Conservation (phyloP, 1,139 yeast species). For the Debaryomyces singareniensis region DNA sequence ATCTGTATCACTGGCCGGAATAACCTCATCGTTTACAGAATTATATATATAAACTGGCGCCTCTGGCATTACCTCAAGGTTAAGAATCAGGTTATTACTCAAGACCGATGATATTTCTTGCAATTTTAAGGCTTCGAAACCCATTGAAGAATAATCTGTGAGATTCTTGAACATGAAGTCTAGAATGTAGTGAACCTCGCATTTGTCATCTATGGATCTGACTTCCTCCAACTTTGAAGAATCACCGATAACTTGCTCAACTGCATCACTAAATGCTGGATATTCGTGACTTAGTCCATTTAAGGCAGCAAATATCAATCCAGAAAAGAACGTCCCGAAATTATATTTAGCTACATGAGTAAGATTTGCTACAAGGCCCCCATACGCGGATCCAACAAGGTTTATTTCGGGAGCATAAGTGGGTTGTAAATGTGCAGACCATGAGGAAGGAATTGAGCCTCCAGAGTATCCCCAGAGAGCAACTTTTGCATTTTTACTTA, state of each 20-base stretch:
- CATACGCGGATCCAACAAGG: slow-evolving; percentile 24
- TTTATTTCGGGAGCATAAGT: slow-evolving; percentile 26
- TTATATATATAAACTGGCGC: slow-evolving; percentile 22
- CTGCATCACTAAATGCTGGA: slow-evolving; percentile 12
- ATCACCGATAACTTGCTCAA: slow-evolving; percentile 4
- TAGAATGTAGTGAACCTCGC: slow-evolving; percentile 9
- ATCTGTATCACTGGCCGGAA: slow-evolving; percentile 14
- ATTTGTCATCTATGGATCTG: slow-evolving; percentile 11
- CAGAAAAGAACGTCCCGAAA: slow-evolving; percentile 21
- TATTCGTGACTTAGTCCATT: slow-evolving; percentile 23
- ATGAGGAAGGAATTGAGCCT: slow-evolving; percentile 30
- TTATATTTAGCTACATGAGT: slow-evolving; percentile 13
- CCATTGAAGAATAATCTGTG: slow-evolving; percentile 9
- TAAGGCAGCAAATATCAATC: slow-evolving; percentile 19
- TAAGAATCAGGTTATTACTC: slow-evolving; percentile 16
- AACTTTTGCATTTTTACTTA: slow-evolving; percentile 19
- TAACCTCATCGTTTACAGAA: slow-evolving; percentile 17
- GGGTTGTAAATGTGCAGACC: slow-evolving; percentile 32
- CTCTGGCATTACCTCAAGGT: slow-evolving; percentile 13
- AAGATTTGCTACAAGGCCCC: slow-evolving; percentile 23
- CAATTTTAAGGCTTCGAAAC: slow-evolving; percentile 7
- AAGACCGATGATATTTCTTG: slow-evolving; percentile 9
- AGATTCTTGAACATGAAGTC: slow-evolving; percentile 11
- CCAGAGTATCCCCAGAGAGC: slow-evolving; percentile 37
- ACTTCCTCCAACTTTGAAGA: slow-evolving; percentile 10